phyloP scores from a whole-genome alignment of 2,329 filamentous ascomycete species.

The Hirsutella rhossiliensis region DNA sequence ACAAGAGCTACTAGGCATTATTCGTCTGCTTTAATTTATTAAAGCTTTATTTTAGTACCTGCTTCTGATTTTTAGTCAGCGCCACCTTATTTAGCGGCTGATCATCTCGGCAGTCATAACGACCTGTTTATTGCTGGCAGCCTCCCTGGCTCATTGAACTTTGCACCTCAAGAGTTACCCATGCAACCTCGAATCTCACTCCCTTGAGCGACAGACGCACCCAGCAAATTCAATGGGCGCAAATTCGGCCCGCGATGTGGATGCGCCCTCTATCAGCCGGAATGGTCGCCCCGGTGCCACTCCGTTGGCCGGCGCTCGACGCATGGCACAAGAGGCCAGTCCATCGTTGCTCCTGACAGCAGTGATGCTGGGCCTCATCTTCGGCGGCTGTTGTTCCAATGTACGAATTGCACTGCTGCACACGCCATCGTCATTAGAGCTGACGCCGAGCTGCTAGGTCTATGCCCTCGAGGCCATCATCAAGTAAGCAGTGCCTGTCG shows the following conservation, averaged over 20 bases:
- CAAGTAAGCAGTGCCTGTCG: conserved; percentile 48
- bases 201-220: too few species aligned
- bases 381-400: conserved; percentile 92
- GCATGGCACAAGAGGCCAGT: not conserved
- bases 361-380: conserved; percentile 73
- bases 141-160: too few species aligned
- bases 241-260: not conserved
- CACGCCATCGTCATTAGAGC: not conserved
- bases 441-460: conserved; percentile 45
- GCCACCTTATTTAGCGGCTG: too few species aligned
- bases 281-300: not conserved
- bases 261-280: not conserved
- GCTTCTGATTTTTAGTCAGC: too few species aligned
- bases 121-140: too few species aligned
- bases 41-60: too few species aligned
- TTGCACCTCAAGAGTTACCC: too few species aligned
- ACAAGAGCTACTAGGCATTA: too few species aligned
- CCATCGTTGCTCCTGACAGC: conserved; percentile 39
- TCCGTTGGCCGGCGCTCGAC: not conserved
- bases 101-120: too few species aligned
- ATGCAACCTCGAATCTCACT: too few species aligned
- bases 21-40: too few species aligned
- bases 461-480: conserved; percentile 92
- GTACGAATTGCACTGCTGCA: conserved; percentile 33
- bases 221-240: too few species aligned